These are phyloP conservation scores for Leccinum boreale DNA, from an alignment of 768 basidiomycete genomes.

Conservation along the genomic window DNA sequence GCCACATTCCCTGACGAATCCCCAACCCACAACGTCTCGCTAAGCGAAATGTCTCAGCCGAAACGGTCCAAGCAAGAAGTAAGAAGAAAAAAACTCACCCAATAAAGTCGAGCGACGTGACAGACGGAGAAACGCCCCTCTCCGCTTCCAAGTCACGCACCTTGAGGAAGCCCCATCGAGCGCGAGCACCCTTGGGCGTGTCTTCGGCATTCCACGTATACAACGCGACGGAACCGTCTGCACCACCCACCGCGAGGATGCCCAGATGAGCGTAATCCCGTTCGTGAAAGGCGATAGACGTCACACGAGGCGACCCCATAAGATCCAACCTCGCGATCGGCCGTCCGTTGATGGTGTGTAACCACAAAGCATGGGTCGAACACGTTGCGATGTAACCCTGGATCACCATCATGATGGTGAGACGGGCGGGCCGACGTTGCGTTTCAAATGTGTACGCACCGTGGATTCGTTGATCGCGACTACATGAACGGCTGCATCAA, in stretches of 20 bases:
- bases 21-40: conserved; percentile 26
- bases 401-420: neutral
- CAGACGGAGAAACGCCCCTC: conserved; percentile 33
- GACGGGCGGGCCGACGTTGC: neutral
- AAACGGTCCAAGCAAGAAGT: neutral
- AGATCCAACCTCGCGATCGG: conserved; percentile 72
- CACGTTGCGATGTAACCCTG: conserved; percentile 90
- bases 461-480: conserved; percentile 85
- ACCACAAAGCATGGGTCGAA: conserved; percentile 62
- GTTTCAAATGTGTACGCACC: conserved; percentile 41
- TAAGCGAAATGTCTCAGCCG: neutral
- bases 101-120: conserved; percentile 79
- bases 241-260: conserved; percentile 75
- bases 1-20: conserved; percentile 22
- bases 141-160: conserved; percentile 65
- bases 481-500: conserved; percentile 51
- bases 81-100: conserved; percentile 48
- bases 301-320: conserved; percentile 50
- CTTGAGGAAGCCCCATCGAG: conserved; percentile 72
- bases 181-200: conserved; percentile 61
- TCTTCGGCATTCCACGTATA: conserved; percentile 82
- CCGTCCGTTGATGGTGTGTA: conserved; percentile 86
- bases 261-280: conserved; percentile 80
- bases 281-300: conserved; percentile 82
- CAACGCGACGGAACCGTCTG: conserved; percentile 75